phyloP scores from a whole-genome alignment of 495 filamentous ascomycete genomes.

The Penicillium flavigenum region DNA sequence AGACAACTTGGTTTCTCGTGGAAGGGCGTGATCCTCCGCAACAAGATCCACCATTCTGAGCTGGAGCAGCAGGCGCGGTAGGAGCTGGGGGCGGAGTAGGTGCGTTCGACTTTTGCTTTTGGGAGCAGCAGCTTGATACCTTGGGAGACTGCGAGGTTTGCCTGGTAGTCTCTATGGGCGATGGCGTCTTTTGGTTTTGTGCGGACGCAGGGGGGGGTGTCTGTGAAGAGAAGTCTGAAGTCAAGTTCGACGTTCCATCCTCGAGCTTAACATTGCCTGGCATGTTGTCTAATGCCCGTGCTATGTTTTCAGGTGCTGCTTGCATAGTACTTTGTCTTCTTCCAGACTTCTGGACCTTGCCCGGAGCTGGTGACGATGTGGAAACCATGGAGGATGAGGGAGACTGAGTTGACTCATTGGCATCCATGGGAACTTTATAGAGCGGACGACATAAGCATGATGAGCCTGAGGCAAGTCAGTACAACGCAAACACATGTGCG shows the following conservation, averaged over 20 bases:
- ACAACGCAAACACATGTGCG: constrained; percentile 5
- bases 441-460: constrained; percentile 44
- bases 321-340: constrained; percentile 31
- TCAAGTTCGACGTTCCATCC: constrained; percentile 17
- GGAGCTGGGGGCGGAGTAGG: constrained; percentile 13
- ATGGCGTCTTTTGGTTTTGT: neutral
- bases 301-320: constrained; percentile 29
- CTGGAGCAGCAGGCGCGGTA: constrained; percentile 15
- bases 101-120: constrained; percentile 26
- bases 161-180: neutral
- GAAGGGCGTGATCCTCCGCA: constrained; percentile 27
- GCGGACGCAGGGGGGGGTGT: neutral
- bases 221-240: constrained; percentile 13
- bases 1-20: neutral
- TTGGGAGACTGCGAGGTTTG: constrained; percentile 4
- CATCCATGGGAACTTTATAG: constrained; percentile 35
- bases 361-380: constrained; percentile 18
- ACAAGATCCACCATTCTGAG: constrained; percentile 31
- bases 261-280: constrained; percentile 25
- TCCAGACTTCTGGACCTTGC: constrained; percentile 31
- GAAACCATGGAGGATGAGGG: constrained; percentile 12
- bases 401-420: constrained; percentile 20
- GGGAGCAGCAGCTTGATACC: constrained; percentile 33
- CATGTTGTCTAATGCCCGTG: constrained; percentile 28
- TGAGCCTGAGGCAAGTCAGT: constrained; percentile 27